A percentile compares a stretch with the other conserved stretches of the same genome.
Evolutionary conservation across 371 early-diverging fungal genomes (phyloP).

Genomic region (Massospora cicadina): DNA sequence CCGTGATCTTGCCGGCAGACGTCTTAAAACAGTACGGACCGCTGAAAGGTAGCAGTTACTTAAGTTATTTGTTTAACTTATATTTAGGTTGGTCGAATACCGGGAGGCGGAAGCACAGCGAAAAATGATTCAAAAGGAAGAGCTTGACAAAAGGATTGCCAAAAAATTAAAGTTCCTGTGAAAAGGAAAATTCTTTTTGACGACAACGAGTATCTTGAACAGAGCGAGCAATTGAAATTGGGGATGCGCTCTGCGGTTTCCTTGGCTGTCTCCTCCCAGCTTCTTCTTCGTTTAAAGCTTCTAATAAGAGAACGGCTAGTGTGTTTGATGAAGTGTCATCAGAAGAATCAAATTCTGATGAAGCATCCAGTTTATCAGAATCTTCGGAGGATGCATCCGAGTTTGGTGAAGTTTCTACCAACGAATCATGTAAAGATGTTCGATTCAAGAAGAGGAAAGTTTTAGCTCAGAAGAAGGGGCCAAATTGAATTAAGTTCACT

Average conservation of each 20-base stretch:
- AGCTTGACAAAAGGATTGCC: constrained; percentile 62
- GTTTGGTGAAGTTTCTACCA: too few relatives aligned
- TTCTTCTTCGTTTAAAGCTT: not conserved
- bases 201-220: constrained; percentile 52
- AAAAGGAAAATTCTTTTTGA: constrained; percentile 59
- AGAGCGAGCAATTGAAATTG: constrained; percentile 52
- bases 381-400: too few relatives aligned
- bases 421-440: too few relatives aligned
- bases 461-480: too few relatives aligned
- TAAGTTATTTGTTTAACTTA: not conserved
- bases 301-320: not conserved
- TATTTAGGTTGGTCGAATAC: constrained; percentile 53
- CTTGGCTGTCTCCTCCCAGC: not conserved
- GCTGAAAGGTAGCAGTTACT: constrained; percentile 47
- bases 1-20: constrained; percentile 77
- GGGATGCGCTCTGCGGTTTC: constrained; percentile 46
- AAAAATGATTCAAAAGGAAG: constrained; percentile 42
- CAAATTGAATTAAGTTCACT: too few relatives aligned
- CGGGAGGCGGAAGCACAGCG: constrained; percentile 50
- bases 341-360: not conserved
- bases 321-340: constrained; percentile 2
- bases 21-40: constrained; percentile 75
- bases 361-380: too few relatives aligned
- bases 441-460: too few relatives aligned
- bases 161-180: constrained; percentile 40